phyloP scores from a whole-genome alignment of 23 red algal genomes.

The Pyropia haitanensis region DNA sequence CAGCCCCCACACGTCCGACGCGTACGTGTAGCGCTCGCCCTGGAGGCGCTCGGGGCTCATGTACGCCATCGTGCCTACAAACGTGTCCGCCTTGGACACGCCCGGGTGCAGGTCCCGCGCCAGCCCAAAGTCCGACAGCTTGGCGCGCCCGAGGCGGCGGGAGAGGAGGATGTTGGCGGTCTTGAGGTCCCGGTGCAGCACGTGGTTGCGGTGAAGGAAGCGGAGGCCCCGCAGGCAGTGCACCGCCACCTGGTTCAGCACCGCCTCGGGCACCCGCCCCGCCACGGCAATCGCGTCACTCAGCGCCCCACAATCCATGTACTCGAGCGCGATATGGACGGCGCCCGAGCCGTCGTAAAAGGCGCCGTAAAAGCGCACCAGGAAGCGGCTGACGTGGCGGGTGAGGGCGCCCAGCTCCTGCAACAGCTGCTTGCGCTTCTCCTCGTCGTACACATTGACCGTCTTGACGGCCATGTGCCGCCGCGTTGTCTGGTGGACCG shows the following conservation, averaged over 20 bases:
- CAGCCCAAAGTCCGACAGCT: constrained; percentile 76
- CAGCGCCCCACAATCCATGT: constrained; percentile 71
- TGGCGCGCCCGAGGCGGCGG: constrained; percentile 21
- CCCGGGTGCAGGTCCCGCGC: constrained; percentile 42
- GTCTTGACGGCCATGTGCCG: constrained; percentile 55
- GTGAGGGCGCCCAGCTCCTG: constrained; percentile 62
- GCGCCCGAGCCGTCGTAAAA: constrained; percentile 45
- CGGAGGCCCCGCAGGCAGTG: constrained; percentile 59
- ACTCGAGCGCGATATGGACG: constrained; percentile 63
- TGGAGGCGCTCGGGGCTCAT: constrained; percentile 68
- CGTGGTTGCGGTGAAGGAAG: constrained; percentile 54
- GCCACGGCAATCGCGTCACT: constrained; percentile 26
- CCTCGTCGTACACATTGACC: constrained; percentile 69
- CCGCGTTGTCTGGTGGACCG: constrained; percentile 24
- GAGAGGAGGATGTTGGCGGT: constrained; percentile 73
- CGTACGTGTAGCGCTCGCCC: constrained; percentile 56
- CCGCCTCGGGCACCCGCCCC: constrained; percentile 57
- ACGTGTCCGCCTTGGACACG: constrained; percentile 44
- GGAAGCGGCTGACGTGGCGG: constrained; percentile 55
- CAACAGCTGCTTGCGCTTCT: constrained; percentile 48
- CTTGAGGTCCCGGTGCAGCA: constrained; percentile 77
- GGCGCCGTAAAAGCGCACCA: constrained; percentile 73
- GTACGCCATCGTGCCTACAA: constrained; percentile 69
- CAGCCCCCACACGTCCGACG: constrained; percentile 68
- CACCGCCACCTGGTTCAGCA: constrained; percentile 41